These are phyloP conservation scores for Glarea lozoyensis DNA, from an alignment of 495 filamentous ascomycete species.

Conservation along the genomic window DNA sequence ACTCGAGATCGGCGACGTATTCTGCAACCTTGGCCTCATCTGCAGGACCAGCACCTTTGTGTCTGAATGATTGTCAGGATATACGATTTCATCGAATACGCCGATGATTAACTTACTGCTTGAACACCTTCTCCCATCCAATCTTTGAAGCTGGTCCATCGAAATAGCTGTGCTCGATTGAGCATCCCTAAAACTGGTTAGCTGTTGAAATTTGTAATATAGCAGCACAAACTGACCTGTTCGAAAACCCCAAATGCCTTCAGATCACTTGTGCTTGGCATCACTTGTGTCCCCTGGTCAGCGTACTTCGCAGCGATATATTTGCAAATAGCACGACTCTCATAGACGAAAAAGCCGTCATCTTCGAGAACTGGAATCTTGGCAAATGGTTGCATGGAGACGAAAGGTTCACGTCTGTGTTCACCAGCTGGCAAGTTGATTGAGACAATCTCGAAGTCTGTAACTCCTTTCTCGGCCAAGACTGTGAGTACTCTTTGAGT, in stretches of 20 bases:
- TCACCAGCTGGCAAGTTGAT: conserved; percentile 30
- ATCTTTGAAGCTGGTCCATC: conserved; percentile 8
- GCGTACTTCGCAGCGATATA: conserved; percentile 21
- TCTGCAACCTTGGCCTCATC: conserved; percentile 16
- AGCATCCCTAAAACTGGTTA: conserved; percentile 10
- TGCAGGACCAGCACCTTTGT: conserved; percentile 8
- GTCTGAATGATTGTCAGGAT: conserved; percentile 7
- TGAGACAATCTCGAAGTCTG: conserved; percentile 30
- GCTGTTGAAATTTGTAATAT: neutral
- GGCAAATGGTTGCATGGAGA: conserved; percentile 21
- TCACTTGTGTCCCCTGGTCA: conserved; percentile 17
- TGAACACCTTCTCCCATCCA: conserved; percentile 16
- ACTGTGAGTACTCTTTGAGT: conserved; percentile 8
- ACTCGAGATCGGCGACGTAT: conserved; percentile 8
- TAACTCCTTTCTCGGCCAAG: conserved; percentile 18
- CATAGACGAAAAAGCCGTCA: conserved; percentile 23
- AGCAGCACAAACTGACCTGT: neutral
- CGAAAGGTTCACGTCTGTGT: conserved; percentile 6
- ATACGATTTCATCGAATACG: neutral
- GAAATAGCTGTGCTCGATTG: conserved; percentile 20
- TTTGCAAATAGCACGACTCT: conserved; percentile 24
- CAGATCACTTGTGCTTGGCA: conserved; percentile 16
- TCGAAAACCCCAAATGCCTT: conserved; percentile 4
- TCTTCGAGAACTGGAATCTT: conserved; percentile 23
- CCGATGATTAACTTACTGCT: conserved; percentile 3